phyloP scores from a whole-genome alignment of 306 rosid genomes.

The Fragaria ananassa region DNA sequence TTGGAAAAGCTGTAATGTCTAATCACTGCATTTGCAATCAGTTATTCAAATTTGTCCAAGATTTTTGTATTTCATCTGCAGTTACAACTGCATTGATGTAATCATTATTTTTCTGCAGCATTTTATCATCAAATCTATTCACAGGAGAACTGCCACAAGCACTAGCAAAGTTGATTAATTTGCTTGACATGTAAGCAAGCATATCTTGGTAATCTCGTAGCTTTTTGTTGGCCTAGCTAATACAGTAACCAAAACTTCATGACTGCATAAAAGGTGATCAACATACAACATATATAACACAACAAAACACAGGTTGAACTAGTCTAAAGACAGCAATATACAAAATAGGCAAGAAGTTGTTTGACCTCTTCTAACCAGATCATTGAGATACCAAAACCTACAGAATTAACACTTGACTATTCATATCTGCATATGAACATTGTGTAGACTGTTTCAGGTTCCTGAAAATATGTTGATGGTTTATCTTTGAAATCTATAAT shows the following conservation, averaged over 20 bases:
- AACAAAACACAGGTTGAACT: neutral
- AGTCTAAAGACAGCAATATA: neutral
- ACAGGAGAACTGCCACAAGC: conserved; percentile 66
- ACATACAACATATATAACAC: neutral
- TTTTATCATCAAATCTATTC: conserved; percentile 71
- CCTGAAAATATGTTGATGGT: neutral
- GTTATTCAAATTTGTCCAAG: neutral
- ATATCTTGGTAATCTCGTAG: conserved; percentile 11
- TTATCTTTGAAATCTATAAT: neutral
- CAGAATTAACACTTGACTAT: neutral
- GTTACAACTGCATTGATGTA: conserved; percentile 25
- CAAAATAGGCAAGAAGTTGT: neutral
- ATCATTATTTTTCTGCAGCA: conserved; percentile 38
- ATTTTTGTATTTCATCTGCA: neutral
- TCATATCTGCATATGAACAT: neutral
- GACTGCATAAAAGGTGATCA: neutral
- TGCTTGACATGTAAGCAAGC: conserved; percentile 73
- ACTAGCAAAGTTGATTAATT: conserved; percentile 65
- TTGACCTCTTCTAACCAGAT: neutral
- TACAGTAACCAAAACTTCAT: neutral
- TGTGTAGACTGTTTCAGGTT: neutral
- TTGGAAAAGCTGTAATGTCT: conserved; percentile 65
- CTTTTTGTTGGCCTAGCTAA: neutral
- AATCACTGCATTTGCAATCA: neutral
- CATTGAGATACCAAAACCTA: neutral